phyloP scores from a whole-genome alignment of 163 green algal genomes.

The Botryococcus braunii region DNA sequence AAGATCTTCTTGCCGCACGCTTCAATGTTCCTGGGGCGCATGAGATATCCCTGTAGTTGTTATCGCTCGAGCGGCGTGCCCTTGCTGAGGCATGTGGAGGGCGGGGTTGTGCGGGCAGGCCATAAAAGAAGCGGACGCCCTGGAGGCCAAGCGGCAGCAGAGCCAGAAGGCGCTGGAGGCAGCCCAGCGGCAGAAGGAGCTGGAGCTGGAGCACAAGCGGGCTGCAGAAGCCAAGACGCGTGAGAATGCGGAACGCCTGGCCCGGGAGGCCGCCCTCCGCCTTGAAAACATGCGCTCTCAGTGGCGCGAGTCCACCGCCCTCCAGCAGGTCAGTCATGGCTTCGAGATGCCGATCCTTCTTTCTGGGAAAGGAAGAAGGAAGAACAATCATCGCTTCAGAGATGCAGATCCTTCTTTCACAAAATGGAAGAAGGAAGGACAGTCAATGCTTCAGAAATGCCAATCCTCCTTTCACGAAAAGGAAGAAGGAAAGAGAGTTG shows the following conservation, averaged over 20 bases:
- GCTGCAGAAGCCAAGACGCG: constrained; percentile 2
- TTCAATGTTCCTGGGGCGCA: not conserved
- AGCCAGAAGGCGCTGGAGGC: constrained; percentile 13
- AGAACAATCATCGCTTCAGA: not conserved
- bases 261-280: not conserved
- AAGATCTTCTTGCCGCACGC: not conserved
- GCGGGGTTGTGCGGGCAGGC: constrained; percentile 22
- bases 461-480: not conserved
- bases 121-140: constrained; percentile 26
- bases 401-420: not conserved
- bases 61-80: constrained; percentile 8
- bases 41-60: constrained; percentile 2
- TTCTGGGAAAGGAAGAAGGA: not conserved
- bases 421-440: not conserved
- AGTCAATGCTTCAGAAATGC: not conserved
- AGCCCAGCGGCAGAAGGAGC: not conserved
- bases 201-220: constrained; percentile 5
- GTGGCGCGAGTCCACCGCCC: constrained; percentile 1
- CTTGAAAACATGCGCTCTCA: not conserved
- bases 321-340: not conserved
- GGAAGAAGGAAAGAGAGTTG: not conserved
- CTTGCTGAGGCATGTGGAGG: constrained; percentile 12
- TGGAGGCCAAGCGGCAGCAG: constrained; percentile 40
- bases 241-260: not conserved
- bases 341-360: not conserved